Evolutionary conservation across 1,284 basidiomycete genomes (phyloP).

Genomic region (Ceratobasidium sp.): DNA sequence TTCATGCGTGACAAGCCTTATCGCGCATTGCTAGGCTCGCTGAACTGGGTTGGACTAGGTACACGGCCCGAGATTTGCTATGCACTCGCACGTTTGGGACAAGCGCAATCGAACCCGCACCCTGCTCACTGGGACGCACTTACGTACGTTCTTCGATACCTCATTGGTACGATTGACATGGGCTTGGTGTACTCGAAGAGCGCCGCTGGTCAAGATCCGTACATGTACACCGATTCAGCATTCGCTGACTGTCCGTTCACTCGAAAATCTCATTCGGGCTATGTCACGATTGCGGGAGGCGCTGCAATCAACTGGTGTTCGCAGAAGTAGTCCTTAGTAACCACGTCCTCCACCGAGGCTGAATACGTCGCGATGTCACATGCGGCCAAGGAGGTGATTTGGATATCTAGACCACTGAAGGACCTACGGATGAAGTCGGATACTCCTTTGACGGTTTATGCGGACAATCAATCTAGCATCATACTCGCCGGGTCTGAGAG

Average conservation of each 20-base stretch:
- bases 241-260: slow-evolving; percentile 30
- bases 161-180: slow-evolving; percentile 23
- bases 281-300: slow-evolving; percentile 55
- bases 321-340: slow-evolving; percentile 55
- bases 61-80: slow-evolving; percentile 12
- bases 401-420: slow-evolving; percentile 50
- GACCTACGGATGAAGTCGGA: slow-evolving; percentile 32
- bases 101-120: slow-evolving; percentile 18
- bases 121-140: slow-evolving; percentile 17
- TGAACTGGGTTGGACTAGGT: slow-evolving; percentile 17
- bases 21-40: neutral
- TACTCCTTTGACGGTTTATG: slow-evolving; percentile 39
- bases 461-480: slow-evolving; percentile 55
- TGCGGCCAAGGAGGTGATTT: slow-evolving; percentile 54
- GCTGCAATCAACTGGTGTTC: slow-evolving; percentile 58
- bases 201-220: neutral
- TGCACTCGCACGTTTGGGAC: slow-evolving; percentile 3
- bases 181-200: neutral
- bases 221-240: slow-evolving; percentile 29
- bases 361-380: slow-evolving; percentile 59
- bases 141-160: slow-evolving; percentile 20
- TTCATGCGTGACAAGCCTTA: slow-evolving; percentile 17
- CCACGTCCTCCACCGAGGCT: slow-evolving; percentile 58
- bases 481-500: slow-evolving; percentile 52
- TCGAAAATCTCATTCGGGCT: slow-evolving; percentile 59